A percentile compares a stretch with the other conserved stretches of the same genome.
phyloP scores from a whole-genome alignment of 352 stramenopile species.

The Phytopythium mirpurense region DNA sequence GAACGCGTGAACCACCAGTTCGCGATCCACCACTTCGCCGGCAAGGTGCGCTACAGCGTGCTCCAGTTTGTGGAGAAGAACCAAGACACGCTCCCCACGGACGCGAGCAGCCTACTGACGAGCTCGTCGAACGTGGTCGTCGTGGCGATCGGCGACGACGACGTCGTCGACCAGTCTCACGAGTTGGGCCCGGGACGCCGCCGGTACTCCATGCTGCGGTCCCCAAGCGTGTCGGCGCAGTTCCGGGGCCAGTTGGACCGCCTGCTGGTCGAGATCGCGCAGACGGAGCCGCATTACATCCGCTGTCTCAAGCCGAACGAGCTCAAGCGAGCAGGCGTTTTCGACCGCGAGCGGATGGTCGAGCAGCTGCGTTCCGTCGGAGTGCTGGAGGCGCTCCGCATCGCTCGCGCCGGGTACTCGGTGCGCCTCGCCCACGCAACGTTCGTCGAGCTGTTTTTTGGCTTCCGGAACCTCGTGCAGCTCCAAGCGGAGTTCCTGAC shows the following conservation, averaged over 20 bases:
- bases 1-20: constrained; percentile 82
- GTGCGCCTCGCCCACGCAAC: constrained; percentile 91
- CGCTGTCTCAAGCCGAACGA: constrained; percentile 99
- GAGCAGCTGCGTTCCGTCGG: constrained; percentile 97
- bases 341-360: constrained; percentile 88
- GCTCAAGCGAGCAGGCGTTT: constrained; percentile 54
- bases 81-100: constrained; percentile 66
- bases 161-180: constrained; percentile 36
- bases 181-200: constrained; percentile 18
- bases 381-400: constrained; percentile 94
- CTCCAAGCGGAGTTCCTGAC: constrained; percentile 11
- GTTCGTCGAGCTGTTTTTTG: constrained; percentile 83
- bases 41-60: constrained; percentile 67
- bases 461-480: constrained; percentile 40
- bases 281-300: constrained; percentile 97
- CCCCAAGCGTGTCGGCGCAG: constrained; percentile 83
- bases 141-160: constrained; percentile 39
- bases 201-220: constrained; percentile 48
- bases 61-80: constrained; percentile 87
- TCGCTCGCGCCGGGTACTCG: constrained; percentile 94
- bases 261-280: constrained; percentile 92
- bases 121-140: constrained; percentile 67
- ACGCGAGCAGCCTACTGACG: constrained; percentile 46
- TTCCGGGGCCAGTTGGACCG: constrained; percentile 93
- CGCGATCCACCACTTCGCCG: constrained; percentile 78